phyloP scores from a whole-genome alignment of 805 yeast species.

The Ogataea pini region DNA sequence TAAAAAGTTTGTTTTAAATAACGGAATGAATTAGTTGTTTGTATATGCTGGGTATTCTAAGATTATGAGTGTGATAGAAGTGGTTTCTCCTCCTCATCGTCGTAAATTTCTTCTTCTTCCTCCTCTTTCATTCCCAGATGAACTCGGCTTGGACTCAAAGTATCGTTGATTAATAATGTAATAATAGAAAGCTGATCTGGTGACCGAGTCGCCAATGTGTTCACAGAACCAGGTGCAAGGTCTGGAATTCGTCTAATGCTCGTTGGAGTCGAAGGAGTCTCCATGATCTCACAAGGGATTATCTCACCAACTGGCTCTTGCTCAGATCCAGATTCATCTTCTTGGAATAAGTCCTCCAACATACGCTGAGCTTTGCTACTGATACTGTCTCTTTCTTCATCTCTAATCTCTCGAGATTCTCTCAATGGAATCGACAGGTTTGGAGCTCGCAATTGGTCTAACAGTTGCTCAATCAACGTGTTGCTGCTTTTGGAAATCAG shows the following conservation, averaged over 20 bases:
- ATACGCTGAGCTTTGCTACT: constrained; percentile 25
- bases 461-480: constrained; percentile 25
- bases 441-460: constrained; percentile 25
- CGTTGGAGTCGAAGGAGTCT: constrained; percentile 8
- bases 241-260: constrained; percentile 2
- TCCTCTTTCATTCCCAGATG: constrained; percentile 4
- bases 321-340: background rate
- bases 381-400: constrained; percentile 21
- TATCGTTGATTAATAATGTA: constrained; percentile 26
- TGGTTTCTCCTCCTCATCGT: constrained; percentile 3
- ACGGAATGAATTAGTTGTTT: background rate
- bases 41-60: background rate
- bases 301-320: background rate
- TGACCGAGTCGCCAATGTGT: too few species aligned
- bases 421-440: constrained; percentile 6
- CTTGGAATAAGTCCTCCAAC: constrained; percentile 19
- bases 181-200: constrained; percentile 23
- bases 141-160: constrained; percentile 19
- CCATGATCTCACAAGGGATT: background rate
- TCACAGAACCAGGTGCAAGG: too few species aligned
- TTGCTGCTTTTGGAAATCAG: background rate
- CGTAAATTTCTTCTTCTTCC: constrained; percentile 5
- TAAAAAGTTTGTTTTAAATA: background rate
- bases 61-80: too few species aligned
- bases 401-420: constrained; percentile 4